These are phyloP conservation scores for Coniella vitis DNA, from an alignment of 2,329 filamentous ascomycete species.

Conservation along the genomic window DNA sequence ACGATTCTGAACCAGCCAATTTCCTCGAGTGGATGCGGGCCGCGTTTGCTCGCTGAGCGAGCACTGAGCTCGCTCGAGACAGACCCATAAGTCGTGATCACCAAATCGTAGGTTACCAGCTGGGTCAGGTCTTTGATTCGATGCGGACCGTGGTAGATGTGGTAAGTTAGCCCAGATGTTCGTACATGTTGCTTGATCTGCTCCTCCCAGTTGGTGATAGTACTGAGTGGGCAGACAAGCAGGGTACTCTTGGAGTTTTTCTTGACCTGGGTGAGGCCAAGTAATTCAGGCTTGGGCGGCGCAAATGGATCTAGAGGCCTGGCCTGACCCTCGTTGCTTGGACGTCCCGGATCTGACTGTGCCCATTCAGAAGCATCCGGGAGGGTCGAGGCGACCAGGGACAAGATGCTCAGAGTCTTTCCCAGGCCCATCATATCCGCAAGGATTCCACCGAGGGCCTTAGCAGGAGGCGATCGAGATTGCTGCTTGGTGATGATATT, in stretches of 20 bases:
- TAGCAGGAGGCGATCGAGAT: conserved; percentile 51
- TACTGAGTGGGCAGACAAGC: conserved; percentile 82
- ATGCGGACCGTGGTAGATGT: conserved; percentile 80
- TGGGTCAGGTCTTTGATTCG: conserved; percentile 62
- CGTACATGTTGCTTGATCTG: conserved; percentile 80
- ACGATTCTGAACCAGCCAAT: conserved; percentile 92
- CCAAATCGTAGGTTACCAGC: conserved; percentile 69
- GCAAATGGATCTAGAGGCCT: conserved; percentile 27
- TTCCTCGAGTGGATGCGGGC: conserved; percentile 60
- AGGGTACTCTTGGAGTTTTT: conserved; percentile 74
- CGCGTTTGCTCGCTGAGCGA: conserved; percentile 54
- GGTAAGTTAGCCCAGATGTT: conserved; percentile 57
- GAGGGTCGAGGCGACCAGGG: conserved; percentile 63
- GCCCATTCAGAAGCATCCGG: conserved; percentile 58
- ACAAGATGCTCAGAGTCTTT: conserved; percentile 79
- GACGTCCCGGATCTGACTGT: conserved; percentile 43
- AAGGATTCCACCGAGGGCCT: conserved; percentile 66
- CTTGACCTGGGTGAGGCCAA: conserved; percentile 45
- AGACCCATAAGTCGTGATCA: conserved; percentile 90
- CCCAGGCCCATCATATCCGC: conserved; percentile 88
- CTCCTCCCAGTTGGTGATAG: conserved; percentile 89
- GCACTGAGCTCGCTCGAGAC: conserved; percentile 70
- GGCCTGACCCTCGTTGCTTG: conserved; percentile 31
- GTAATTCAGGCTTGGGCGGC: conserved; percentile 32
- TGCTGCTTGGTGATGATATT: conserved; percentile 80